Evolutionary conservation across 2,329 filamentous ascomycete genomes (phyloP), one percentile per base, ranked within the genome.

Genomic region (Tolypocladium pustulatum): DNA sequence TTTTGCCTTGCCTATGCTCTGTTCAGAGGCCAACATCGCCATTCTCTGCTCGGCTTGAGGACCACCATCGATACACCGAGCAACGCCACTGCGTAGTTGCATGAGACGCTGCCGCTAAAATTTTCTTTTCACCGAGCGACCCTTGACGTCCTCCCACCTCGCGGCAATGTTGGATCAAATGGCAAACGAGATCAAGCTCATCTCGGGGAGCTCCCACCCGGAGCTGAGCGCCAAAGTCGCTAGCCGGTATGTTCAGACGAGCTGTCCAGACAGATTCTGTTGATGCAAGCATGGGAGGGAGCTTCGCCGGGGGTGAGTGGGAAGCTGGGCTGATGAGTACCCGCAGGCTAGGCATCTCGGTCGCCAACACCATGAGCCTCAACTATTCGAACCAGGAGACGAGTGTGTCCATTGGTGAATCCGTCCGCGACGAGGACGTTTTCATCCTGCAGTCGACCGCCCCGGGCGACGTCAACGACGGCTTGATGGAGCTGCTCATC

Each of bases 381-480:
- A 90, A 92, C 71, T 91, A 92, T 76, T 92, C 89, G 54, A 93
- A 93, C 73, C 88, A 91, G 69, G 89, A 94, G 72, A 92, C 88
- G 56, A 90, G 87, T 65, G 91, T 97, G 59, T 96, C 91, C 25
- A 95, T 97, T 67, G 92, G 93, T 71, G 93, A 97, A 78, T 95
- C 90, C 63, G 93, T 97, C 58, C 84, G 93, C 75, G 93, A 97
- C 72, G 93, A 97, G 81, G 93, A 97, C 84, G 92, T 97, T 70
- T 97, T 97, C 78, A 96, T 97, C 68, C 81, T 97, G 61, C 93
- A 97, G 76, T 96, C 93, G 30, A 96, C 94, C 54, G 88, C 90
- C 46, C 93, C 93, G 2, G 92, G 93, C 72, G 92, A 97, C 71
- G 95, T 97, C 78, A 99, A 99, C 76, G 93, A 97, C 73, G 91